Conservation (phyloP, 176 grass and related monocot species). For the Tuctoria greenei region DNA sequence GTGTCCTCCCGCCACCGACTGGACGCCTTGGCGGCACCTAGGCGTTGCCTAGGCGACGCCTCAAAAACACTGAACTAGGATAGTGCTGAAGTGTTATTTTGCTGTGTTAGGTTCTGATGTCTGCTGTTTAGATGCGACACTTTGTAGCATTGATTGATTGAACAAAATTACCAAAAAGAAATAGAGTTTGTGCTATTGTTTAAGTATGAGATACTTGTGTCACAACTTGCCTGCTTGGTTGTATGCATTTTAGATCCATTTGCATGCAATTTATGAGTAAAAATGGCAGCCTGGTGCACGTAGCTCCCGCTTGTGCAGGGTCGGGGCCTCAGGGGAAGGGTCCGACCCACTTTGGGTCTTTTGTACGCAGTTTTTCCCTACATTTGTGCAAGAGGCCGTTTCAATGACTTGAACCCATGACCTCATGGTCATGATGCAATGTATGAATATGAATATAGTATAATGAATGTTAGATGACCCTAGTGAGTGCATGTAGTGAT, state of each 20-base stretch:
- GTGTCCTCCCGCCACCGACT: no score
- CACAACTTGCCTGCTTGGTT: background rate
- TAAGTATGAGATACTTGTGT: background rate
- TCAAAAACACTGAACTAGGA: no score
- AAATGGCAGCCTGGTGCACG: no score
- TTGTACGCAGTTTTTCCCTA: no score
- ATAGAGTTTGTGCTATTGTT: constrained; percentile 9
- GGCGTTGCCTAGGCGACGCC: no score
- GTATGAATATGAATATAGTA: background rate
- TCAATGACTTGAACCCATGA: no score
- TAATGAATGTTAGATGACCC: background rate
- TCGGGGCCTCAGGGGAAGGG: no score
- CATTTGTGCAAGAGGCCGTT: no score
- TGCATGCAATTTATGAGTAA: background rate
- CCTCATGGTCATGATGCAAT: no score
- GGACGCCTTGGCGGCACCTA: no score
- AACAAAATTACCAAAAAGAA: constrained; percentile 12
- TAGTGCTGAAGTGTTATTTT: constrained; percentile 18
- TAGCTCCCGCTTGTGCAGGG: no score
- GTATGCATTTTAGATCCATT: constrained; percentile 2
- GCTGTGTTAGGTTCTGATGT: background rate
- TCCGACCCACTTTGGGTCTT: no score
- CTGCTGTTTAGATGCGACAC: constrained; percentile 11
- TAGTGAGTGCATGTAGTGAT: constrained; percentile 9
- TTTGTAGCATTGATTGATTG: constrained; percentile 3